Evolutionary conservation across 1,284 basidiomycete species (phyloP).

Genomic region (Pascua guehoae): DNA sequence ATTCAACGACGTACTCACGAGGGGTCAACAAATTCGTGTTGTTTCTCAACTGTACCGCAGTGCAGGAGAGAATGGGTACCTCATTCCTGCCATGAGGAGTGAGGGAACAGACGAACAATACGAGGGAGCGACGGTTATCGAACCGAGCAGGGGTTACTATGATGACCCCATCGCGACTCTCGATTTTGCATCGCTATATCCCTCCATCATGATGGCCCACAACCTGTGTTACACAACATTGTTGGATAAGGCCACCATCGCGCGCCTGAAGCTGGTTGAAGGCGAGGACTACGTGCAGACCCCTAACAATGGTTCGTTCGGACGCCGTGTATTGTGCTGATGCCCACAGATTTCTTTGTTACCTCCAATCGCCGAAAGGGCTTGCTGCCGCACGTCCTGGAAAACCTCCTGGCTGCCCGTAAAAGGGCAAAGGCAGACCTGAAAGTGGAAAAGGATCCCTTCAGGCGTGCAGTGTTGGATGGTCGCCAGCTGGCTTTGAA

Average conservation of each 20-base stretch:
- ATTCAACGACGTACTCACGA: constrained; percentile 85
- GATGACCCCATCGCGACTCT: constrained; percentile 91
- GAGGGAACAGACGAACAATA: constrained; percentile 93
- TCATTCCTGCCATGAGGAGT: constrained; percentile 74
- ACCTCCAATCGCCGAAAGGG: constrained; percentile 73
- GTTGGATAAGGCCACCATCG: constrained; percentile 70
- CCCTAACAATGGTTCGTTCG: constrained; percentile 76
- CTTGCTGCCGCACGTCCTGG: constrained; percentile 80
- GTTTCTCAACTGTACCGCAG: constrained; percentile 87
- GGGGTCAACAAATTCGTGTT: constrained; percentile 95
- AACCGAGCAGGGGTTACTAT: constrained; percentile 89
- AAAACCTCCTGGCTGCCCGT: constrained; percentile 84
- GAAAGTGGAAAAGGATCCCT: constrained; percentile 91
- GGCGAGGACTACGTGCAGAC: constrained; percentile 72
- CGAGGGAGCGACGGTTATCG: constrained; percentile 95
- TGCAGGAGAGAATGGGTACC: constrained; percentile 80
- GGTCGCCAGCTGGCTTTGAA: constrained; percentile 91
- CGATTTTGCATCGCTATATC: constrained; percentile 95
- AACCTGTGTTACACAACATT: constrained; percentile 95
- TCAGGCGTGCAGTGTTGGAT: constrained; percentile 89
- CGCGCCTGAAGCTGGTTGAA: constrained; percentile 69
- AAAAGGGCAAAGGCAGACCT: constrained; percentile 90
- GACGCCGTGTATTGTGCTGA: neutral
- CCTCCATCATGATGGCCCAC: constrained; percentile 99
- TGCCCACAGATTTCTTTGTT: constrained; percentile 70